These are phyloP conservation scores for sorghum (Sorghum bicolor) DNA, from an alignment of 176 grass and related monocot genomes.

Conservation along the genomic window DNA sequence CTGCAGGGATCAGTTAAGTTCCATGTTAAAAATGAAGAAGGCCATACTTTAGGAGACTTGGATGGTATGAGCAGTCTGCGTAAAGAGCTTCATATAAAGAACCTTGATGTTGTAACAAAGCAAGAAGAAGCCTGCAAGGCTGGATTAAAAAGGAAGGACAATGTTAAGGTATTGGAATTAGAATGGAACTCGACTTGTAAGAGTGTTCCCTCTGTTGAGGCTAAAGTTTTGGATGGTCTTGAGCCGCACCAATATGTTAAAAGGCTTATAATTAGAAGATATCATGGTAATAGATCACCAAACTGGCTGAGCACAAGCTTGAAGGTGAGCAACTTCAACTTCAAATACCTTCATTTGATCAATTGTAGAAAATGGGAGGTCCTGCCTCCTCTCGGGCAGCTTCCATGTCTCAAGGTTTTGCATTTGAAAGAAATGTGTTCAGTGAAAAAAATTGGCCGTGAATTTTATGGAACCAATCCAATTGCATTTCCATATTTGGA, in stretches of 20 bases:
- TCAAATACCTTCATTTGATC: conserved; percentile 48
- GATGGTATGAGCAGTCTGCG: conserved; percentile 34
- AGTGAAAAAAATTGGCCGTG: conserved; percentile 7
- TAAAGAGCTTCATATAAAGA: conserved; percentile 45
- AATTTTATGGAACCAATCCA: conserved; percentile 36
- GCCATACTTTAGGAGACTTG: conserved; percentile 32
- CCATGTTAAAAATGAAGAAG: conserved; percentile 55
- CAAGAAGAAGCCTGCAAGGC: conserved; percentile 40
- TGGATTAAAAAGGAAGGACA: conserved; percentile 33
- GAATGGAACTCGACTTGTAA: conserved; percentile 51
- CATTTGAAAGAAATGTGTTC: conserved; percentile 53
- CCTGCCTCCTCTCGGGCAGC: conserved; percentile 60
- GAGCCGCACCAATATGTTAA: conserved; percentile 38
- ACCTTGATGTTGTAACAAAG: conserved; percentile 45
- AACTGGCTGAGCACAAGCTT: conserved; percentile 35
- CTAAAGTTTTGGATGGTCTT: conserved; percentile 45
- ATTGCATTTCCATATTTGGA: conserved; percentile 37
- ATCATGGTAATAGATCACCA: conserved; percentile 36
- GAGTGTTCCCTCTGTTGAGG: conserved; percentile 7
- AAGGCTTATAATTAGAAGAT: conserved; percentile 56
- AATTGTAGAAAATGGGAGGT: conserved; percentile 57
- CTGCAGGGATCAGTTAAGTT: conserved; percentile 56
- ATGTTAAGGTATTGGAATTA: conserved; percentile 43
- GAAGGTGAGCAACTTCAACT: not conserved
- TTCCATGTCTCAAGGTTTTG: conserved; percentile 46